Evolutionary conservation across 2,329 filamentous ascomycete species (phyloP).

Genomic region (Trichoderma lentiforme): DNA sequence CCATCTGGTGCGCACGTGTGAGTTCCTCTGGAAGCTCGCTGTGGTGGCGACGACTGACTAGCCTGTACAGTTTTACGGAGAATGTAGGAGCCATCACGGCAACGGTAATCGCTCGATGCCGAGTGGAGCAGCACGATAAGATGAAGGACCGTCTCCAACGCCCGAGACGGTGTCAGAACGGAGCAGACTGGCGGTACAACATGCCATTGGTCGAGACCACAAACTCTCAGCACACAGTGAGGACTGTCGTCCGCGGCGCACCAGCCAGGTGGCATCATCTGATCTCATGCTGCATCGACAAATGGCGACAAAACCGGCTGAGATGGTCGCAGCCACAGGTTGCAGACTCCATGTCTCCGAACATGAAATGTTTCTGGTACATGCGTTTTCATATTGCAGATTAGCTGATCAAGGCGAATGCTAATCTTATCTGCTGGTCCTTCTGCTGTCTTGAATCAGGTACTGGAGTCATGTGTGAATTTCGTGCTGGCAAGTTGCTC

Average conservation of each 20-base stretch:
- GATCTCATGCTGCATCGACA: conserved; percentile 2
- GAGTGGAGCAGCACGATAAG: conserved; percentile 5
- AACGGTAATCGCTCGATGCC: neutral
- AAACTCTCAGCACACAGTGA: conserved; percentile 7
- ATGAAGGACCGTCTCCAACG: conserved; percentile 11
- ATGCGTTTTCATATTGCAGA: neutral
- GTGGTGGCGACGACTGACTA: neutral
- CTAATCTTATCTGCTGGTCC: neutral
- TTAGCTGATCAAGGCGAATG: neutral
- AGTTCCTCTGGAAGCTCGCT: neutral
- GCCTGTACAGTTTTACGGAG: neutral
- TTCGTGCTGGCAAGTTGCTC: neutral
- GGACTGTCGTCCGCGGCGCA: neutral
- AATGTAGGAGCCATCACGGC: neutral
- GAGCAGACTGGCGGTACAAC: neutral
- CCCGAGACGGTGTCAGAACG: conserved; percentile 13
- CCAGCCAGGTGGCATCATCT: neutral
- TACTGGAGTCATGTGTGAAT: neutral
- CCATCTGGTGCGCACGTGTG: conserved; percentile 5
- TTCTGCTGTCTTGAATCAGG: neutral
- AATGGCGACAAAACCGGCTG: neutral
- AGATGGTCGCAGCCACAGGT: neutral
- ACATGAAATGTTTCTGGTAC: neutral
- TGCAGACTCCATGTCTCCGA: neutral
- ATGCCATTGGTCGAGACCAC: conserved; percentile 8